Evolutionary conservation across 768 basidiomycete genomes (phyloP).

Genomic region (Boletus tomentosulus): DNA sequence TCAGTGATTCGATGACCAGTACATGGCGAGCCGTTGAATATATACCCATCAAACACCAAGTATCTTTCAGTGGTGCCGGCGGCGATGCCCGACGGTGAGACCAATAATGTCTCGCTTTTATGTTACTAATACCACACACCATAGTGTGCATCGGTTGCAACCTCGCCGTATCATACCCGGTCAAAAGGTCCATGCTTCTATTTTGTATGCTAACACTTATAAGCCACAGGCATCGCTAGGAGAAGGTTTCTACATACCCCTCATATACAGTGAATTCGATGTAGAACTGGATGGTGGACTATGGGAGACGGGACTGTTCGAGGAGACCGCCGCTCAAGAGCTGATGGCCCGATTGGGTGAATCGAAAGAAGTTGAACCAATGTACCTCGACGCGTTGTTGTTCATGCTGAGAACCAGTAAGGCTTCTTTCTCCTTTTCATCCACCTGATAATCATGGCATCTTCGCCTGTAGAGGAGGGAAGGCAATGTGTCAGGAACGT

Average conservation of each 20-base stretch:
- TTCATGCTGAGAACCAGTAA: slow-evolving; percentile 20
- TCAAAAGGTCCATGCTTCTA: slow-evolving; percentile 24
- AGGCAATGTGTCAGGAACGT: neutral
- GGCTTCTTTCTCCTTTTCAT: neutral
- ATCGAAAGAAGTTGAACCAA: slow-evolving; percentile 9
- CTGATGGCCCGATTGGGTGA: slow-evolving; percentile 7
- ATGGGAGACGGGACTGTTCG: slow-evolving; percentile 21
- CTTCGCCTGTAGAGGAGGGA: too few species aligned
- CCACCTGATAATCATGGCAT: neutral
- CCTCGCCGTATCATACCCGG: slow-evolving; percentile 26
- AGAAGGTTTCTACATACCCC: slow-evolving; percentile 21
- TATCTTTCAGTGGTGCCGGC: slow-evolving; percentile 16
- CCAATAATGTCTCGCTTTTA: neutral
- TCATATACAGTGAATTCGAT: neutral
- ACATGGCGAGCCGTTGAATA: slow-evolving; percentile 15
- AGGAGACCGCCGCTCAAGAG: slow-evolving; percentile 12
- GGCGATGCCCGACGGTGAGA: slow-evolving; percentile 17
- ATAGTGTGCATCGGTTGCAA: slow-evolving; percentile 12
- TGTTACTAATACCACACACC: neutral
- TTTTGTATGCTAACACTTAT: slow-evolving; percentile 19
- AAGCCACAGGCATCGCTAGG: slow-evolving; percentile 15
- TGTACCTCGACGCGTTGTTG: slow-evolving; percentile 14
- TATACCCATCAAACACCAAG: slow-evolving; percentile 24
- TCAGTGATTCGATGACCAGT: slow-evolving; percentile 16
- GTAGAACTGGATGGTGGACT: slow-evolving; percentile 1